These are phyloP conservation scores for Thielaviopsis punctulata DNA, from an alignment of 2,329 filamentous ascomycete genomes.

Conservation along the genomic window DNA sequence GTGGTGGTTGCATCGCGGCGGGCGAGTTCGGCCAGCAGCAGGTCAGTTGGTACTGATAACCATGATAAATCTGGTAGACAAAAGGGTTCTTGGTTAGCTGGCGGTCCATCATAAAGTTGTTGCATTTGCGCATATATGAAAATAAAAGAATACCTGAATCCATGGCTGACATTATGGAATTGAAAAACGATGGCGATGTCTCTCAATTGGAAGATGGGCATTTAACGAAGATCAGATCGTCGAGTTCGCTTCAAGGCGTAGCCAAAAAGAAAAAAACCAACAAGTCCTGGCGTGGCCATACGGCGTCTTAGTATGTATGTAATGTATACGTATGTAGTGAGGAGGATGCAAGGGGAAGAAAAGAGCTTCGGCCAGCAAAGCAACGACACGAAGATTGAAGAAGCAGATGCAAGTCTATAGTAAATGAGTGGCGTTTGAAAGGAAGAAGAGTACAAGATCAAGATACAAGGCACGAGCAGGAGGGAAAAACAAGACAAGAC, in stretches of 20 bases:
- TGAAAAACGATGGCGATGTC: neutral
- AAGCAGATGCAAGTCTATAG: neutral
- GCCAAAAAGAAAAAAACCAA: neutral
- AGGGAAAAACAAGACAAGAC: neutral
- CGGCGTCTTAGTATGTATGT: too few species aligned
- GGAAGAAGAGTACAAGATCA: neutral
- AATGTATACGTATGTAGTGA: too few species aligned
- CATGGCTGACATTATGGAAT: neutral
- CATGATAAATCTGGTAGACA: constrained; percentile 18
- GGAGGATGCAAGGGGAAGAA: neutral
- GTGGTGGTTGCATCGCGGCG: constrained; percentile 23
- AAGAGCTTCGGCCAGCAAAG: neutral
- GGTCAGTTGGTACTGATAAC: constrained; percentile 33
- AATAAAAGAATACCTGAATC: neutral
- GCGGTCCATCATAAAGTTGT: too few species aligned
- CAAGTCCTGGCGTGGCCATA: neutral
- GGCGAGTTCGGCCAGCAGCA: constrained; percentile 35
- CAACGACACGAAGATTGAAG: neutral
- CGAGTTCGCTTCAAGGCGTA: neutral
- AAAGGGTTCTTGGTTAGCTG: neutral
- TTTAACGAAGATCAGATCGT: neutral
- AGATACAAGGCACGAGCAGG: neutral
- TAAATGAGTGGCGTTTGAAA: neutral
- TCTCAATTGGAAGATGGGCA: neutral
- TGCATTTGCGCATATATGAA: neutral